Evolutionary conservation across 768 basidiomycete genomes (phyloP), one percentile per base, ranked within the genome.

Genomic region (Leccinum disarticulatum): DNA sequence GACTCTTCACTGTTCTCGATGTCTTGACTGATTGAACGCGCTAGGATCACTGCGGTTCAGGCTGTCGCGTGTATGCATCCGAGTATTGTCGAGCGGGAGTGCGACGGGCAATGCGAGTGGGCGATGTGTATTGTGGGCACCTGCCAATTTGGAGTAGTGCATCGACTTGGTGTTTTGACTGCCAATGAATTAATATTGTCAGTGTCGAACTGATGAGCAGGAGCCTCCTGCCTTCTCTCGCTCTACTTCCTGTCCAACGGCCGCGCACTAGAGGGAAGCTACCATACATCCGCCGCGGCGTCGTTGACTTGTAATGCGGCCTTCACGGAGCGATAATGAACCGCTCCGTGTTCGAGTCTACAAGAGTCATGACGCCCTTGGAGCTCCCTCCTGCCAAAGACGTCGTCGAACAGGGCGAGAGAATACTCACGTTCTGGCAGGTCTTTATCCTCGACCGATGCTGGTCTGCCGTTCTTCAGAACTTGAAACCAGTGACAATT

Each of bases 1-100:
- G 47, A 63, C 48, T 25, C 19, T 9, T 52, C 15, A 19, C 41
- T 6, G 38, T 46, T 14, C 27, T 19, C 19, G 3, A 35, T 9
- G 17, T 50, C 8, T 3, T 22, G 28, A 31, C 31, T 14, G 25
- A 25, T 15, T 7, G 13, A 4, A 3, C 13, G 10, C 2, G 11
- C 11, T 61, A 92, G 89, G 63, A 87, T 93, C 60, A 83, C 88
- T 22, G 91, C 92, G 1, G 87, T 88, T 4, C 92, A 93, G 73
- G 91, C 92, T n/a, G 92, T 93, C n/a, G 91, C 92, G 8, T 90
- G 87, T 65, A 91, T 89, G 14, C 92, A 93, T 70, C 91, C 92
- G 0, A 86, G 69, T 57, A 74, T 90, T 22, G 79, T 90, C 3
- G 90, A 90, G 66, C 82, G 92, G 22, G 28, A 87, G 80, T 25